A percentile compares a stretch with the other conserved stretches of the same genome.
These are phyloP conservation scores for Aspergillus vadensis DNA, from an alignment of 2,329 filamentous ascomycete species.

Conservation along the genomic window DNA sequence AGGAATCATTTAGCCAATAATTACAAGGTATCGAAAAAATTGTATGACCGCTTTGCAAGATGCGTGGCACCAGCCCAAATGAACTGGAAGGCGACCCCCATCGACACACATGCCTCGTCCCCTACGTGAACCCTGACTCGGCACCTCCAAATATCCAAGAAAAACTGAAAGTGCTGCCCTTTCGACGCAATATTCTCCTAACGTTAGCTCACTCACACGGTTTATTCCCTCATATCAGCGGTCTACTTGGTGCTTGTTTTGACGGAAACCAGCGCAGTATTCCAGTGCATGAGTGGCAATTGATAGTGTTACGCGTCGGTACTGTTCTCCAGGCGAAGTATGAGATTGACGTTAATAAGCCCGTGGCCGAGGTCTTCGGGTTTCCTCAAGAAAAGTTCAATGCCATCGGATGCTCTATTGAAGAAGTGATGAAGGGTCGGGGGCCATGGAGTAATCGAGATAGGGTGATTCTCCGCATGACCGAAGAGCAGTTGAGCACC, in stretches of 20 bases:
- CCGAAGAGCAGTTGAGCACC: constrained; percentile 14
- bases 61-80: no score
- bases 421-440: background rate
- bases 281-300: constrained; percentile 14
- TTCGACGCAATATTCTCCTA: constrained; percentile 16
- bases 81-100: background rate
- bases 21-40: no score
- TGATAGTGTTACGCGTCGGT: constrained; percentile 15
- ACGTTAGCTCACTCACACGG: constrained; percentile 10
- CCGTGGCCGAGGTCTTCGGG: constrained; percentile 8
- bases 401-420: background rate
- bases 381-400: constrained; percentile 15
- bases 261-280: constrained; percentile 12
- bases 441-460: constrained; percentile 7
- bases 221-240: constrained; percentile 10
- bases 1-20: no score
- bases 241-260: constrained; percentile 13
- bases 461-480: constrained; percentile 8
- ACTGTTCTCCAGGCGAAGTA: constrained; percentile 12
- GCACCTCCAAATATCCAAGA: constrained; percentile 7
- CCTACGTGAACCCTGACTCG: constrained; percentile 8
- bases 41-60: no score
- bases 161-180: background rate
- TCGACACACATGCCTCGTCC: constrained; percentile 11
- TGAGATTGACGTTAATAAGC: constrained; percentile 12